A percentile compares a stretch with the other conserved stretches of the same genome.
Conservation (phyloP, 2,329 filamentous ascomycete species). For the Metarhizium robertsii region DNA sequence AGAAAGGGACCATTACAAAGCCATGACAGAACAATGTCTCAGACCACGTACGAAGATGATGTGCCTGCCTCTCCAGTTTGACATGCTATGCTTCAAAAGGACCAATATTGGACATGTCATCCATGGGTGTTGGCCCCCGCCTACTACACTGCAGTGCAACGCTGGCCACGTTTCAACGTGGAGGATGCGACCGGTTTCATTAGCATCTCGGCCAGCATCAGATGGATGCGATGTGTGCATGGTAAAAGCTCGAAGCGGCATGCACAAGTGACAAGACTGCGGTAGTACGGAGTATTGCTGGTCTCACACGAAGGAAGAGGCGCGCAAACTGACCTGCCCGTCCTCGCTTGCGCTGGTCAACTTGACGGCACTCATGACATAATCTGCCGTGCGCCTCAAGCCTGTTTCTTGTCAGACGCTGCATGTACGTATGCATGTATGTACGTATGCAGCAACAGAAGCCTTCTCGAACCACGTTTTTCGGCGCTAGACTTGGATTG, state of each 20-base stretch:
- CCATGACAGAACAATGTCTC: background rate
- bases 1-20: background rate
- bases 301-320: background rate
- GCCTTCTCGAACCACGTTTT: background rate
- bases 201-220: too few species aligned
- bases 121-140: background rate
- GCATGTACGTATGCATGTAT: too few species aligned
- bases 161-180: constrained; percentile 9
- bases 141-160: constrained; percentile 6
- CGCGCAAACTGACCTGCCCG: background rate
- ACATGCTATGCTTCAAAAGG: background rate
- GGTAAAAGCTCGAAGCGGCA: background rate
- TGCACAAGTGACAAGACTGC: background rate
- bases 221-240: too few species aligned
- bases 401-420: background rate
- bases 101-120: background rate
- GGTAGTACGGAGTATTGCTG: background rate
- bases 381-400: constrained; percentile 4
- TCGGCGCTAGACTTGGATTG: background rate
- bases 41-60: background rate
- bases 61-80: background rate
- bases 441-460: background rate
- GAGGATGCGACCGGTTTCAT: background rate
- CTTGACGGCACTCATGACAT: background rate
- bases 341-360: background rate